Base-by-base conservation (phyloP, 2,329 filamentous ascomycete species). In the Trichophyton benhamiae region DNA sequence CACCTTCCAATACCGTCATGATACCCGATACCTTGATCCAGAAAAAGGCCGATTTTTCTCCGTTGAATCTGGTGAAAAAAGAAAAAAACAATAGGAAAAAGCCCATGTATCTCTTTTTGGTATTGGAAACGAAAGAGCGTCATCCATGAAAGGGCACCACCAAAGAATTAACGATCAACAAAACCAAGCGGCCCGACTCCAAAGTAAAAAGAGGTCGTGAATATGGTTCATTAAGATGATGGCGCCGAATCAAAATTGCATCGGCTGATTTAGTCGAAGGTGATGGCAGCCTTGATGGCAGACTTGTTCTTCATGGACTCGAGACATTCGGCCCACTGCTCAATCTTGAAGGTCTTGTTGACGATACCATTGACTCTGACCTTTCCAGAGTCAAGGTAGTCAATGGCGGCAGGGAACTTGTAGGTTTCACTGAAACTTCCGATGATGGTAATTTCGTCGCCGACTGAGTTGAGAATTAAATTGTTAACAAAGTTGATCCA, bases 341-440 rank as follows among this genome's bases (percentile, higher is more conserved):
- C 86, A n/a, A 89, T 77, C 74, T 80, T 85, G 76, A 85, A 89
- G 4, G 79, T 82, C 77, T 87, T 88, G 75, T 88, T 87, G 65
- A 88, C 86, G 60, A 89, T 87, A 3, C 86, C 86, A 59, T 80
- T 76, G 58, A 87, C 74, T 64, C 72, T 74, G 49, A 77, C 70
- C 67, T 76, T 75, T 53, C 72, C 74, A 2, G 70, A 72, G 65
- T 77, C 75, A 57, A 79, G 73, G 65, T 82, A 82, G 67, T 79
- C 77, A 64, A 82, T 80, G 52, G 80, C 79, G 57, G 79, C 78
- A 17, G 80, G 85, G 78, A 87, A 87, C 79, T 86, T 87, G 75
- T 84, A 87, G 25, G 84, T 87, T 73, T 88, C 86, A 57, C 83
- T 87, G 76, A 89, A 89, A 59, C 83, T 86, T 27, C 86, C 86